These are phyloP conservation scores for Salvia rosmarinus DNA, from an alignment of 257 asterid species.

Conservation along the genomic window DNA sequence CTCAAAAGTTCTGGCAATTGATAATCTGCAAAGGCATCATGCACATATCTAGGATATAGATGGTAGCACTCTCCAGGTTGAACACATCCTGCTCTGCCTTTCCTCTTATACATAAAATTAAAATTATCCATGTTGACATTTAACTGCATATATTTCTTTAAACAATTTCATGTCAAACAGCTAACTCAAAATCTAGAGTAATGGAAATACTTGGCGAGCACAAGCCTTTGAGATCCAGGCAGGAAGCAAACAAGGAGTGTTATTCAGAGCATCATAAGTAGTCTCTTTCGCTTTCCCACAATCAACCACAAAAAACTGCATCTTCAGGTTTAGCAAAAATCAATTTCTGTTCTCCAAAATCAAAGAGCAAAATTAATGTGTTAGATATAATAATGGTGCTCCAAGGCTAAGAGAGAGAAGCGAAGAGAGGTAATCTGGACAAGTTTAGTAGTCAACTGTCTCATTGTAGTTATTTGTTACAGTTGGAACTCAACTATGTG, in stretches of 20 bases:
- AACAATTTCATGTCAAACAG: constrained; percentile 19
- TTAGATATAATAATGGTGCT: constrained; percentile 23
- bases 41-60: constrained; percentile 87
- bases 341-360: constrained; percentile 59
- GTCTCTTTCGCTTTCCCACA: constrained; percentile 98
- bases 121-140: constrained; percentile 23
- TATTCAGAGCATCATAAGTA: constrained; percentile 92
- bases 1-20: constrained; percentile 95
- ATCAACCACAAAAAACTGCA: constrained; percentile 90
- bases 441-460: neutral
- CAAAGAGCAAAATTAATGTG: constrained; percentile 2
- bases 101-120: constrained; percentile 63
- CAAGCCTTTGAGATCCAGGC: constrained; percentile 97
- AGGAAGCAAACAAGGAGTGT: constrained; percentile 96
- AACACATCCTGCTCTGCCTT: constrained; percentile 99
- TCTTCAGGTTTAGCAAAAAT: constrained; percentile 82
- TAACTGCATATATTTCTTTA: constrained; percentile 6
- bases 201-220: constrained; percentile 74
- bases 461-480: neutral
- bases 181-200: constrained; percentile 1
- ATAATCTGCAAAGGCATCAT: constrained; percentile 88
- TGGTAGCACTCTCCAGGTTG: constrained; percentile 98
- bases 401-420: constrained; percentile 9
- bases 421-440: constrained; percentile 10
- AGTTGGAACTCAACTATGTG: constrained; percentile 18